A percentile compares a stretch with the other conserved stretches of the same genome.
phyloP scores from a whole-genome alignment of 2,329 filamentous ascomycete species.

The Cercospora canescens region DNA sequence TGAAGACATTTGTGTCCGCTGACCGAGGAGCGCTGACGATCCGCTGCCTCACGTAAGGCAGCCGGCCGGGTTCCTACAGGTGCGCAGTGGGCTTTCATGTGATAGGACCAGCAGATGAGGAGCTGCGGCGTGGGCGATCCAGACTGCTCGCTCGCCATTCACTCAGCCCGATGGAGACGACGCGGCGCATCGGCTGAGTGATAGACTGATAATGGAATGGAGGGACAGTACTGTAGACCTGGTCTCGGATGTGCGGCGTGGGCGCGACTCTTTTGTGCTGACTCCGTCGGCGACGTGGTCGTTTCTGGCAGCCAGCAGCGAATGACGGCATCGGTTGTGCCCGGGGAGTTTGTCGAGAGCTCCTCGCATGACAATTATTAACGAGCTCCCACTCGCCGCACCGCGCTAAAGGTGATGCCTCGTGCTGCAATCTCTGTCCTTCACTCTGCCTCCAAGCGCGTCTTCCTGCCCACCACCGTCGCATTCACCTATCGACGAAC shows the following conservation, averaged over 20 bases:
- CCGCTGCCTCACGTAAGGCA: neutral
- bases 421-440: neutral
- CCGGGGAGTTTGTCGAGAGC: too few relatives aligned
- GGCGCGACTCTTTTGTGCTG: neutral
- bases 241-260: neutral
- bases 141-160: neutral
- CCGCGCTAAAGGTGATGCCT: neutral
- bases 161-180: neutral
- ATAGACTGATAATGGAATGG: neutral
- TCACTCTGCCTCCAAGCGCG: neutral
- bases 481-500: slow-evolving; percentile 5
- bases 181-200: neutral
- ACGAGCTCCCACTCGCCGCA: neutral
- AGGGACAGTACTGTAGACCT: too few relatives aligned
- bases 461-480: slow-evolving; percentile 5
- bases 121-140: neutral
- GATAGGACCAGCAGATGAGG: neutral
- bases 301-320: neutral
- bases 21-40: neutral
- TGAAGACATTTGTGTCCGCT: neutral
- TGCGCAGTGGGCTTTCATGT: neutral
- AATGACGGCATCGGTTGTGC: neutral
- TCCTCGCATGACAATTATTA: neutral
- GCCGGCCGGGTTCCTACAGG: neutral
- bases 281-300: neutral